Base-by-base conservation (phyloP, 805 yeast species). In the Maudiozyma turicensis region DNA sequence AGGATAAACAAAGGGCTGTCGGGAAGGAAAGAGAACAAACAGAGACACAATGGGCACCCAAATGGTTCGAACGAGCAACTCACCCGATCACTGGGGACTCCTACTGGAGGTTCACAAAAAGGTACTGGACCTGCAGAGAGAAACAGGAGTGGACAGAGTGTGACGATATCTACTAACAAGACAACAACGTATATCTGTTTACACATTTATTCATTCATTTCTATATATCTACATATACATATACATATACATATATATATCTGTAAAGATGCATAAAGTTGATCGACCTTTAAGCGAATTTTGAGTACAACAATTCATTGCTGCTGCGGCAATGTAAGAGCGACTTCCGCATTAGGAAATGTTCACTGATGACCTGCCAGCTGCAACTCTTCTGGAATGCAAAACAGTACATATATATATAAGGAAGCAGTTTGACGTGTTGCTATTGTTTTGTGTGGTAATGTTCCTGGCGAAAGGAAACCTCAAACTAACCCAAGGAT, bases 1-100 rank as follows among this genome's bases (percentile, higher is more conserved):
- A 91, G 64, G 91, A 84, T 58, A 90, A 89, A 64, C 99, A 91
- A 69, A 82, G 99, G 65, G 82, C 80, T 0, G 86, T 85, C 0
- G 78, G 86, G 58, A 80, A 75, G 59, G 60, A 63, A 32, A 76
- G 95, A 54, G 96, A 88, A 48, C 72, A 64, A 29, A 58, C 58
- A 1, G 78, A 78, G 11, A 66, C 70, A 50, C 96, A 97, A 0
- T 87, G 86, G 66, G 55, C 70, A 50, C 96, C 98, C 0, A 67
- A 71, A 38, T 93, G 90, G 83, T 91, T 91, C 56, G 65, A 62
- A 5, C 79, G 78, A 63, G 78, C 72, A 48, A 70, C 61, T 41
- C 97, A 91, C 62, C 90, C 93, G 1, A 72, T 83, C 6, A 87
- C 97, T 0, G 83, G 86, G 2, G 88, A 82, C 54, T 73, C 71